Evolutionary conservation across 352 stramenopile genomes (phyloP).

Genomic region (Phytophthora melonis): DNA sequence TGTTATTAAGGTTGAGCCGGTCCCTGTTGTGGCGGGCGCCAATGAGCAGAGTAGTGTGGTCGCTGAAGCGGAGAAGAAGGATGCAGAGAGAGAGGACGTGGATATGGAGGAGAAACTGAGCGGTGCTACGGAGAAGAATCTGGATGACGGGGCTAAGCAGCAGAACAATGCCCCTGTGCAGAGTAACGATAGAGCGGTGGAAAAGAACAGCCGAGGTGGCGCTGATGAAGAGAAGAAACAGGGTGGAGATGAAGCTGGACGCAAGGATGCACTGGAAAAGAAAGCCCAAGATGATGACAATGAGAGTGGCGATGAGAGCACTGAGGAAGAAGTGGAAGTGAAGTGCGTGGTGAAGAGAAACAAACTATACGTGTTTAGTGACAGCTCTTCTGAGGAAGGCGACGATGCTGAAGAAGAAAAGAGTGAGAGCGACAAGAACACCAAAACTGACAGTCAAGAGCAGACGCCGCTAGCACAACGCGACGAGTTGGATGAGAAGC

Average conservation of each 20-base stretch:
- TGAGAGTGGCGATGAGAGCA: constrained; percentile 22
- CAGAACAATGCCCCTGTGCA: not conserved
- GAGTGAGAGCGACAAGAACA: constrained; percentile 4
- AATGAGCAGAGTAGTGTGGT: not conserved
- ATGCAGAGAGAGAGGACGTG: not conserved
- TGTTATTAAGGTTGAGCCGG: not conserved
- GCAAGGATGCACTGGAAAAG: not conserved
- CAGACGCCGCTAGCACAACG: constrained; percentile 27
- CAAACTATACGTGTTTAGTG: constrained; percentile 13
- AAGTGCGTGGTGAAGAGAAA: constrained; percentile 15
- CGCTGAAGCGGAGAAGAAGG: not conserved
- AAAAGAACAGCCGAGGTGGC: constrained; percentile 5
- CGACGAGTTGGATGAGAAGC: constrained; percentile 10
- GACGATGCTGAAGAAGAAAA: constrained; percentile 8
- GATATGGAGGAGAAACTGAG: not conserved
- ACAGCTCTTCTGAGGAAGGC: constrained; percentile 23
- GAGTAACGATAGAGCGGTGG: not conserved
- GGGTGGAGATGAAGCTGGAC: not conserved
- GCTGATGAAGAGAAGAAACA: constrained; percentile 5
- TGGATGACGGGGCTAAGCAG: not conserved
- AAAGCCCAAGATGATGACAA: constrained; percentile 1
- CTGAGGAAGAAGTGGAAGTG: constrained; percentile 13
- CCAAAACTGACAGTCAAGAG: constrained; percentile 20
- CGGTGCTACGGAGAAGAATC: not conserved
- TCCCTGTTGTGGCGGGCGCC: not conserved